Base-by-base conservation (phyloP, 139 green algal genomes). In the Auxenochlorella pyrenoidosa region DNA sequence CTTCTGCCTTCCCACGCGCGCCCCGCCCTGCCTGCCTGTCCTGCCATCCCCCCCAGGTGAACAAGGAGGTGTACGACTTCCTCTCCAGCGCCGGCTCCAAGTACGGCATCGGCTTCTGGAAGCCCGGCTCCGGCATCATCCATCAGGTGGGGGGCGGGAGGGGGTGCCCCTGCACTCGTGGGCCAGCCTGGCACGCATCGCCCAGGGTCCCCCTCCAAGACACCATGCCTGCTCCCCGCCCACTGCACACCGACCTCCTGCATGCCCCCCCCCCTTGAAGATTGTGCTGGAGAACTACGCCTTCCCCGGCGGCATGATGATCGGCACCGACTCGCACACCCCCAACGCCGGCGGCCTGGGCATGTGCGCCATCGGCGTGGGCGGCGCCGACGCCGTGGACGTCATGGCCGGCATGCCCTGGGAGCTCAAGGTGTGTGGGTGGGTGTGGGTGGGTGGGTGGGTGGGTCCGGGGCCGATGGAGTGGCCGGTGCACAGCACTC, bases 231-330 rank as follows among this genome's bases (percentile, higher is more conserved):
- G 66, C 4, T 32, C 66, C 68, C 41, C 68, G 10, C 65, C 26
- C 38, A 5, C 65, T 19, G 12, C 3, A 16, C 28, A 36, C 26
- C 30, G 6, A 15, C 30, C 76, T 10, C 12, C 47, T 54, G 19
- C 44, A 4, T 44, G 12, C 28, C 28, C 43, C 40, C 13, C 18
- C 18, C 22, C n/a, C n/a, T n/a, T 75, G n/a, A 90, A 97, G 93
- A 99, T 98, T 88, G 94, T 99, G 85, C 94, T 99, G 86, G 97
- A 99, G 93, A 99, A 99, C 94, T 99, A 99, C 86, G 97, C 96
- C 28, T 95, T 98, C 87, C 97, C 96, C 12, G 96, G 96, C 59
- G 93, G 94, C 84, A 97, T 98, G 93, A 98, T 99, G 95, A 98
- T 98, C 82, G 97, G 96, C 84, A 99, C 96, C 36, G 96, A 98